These are phyloP conservation scores for Boletus vinaceobasis DNA, from an alignment of 768 basidiomycete genomes.

Conservation along the genomic window DNA sequence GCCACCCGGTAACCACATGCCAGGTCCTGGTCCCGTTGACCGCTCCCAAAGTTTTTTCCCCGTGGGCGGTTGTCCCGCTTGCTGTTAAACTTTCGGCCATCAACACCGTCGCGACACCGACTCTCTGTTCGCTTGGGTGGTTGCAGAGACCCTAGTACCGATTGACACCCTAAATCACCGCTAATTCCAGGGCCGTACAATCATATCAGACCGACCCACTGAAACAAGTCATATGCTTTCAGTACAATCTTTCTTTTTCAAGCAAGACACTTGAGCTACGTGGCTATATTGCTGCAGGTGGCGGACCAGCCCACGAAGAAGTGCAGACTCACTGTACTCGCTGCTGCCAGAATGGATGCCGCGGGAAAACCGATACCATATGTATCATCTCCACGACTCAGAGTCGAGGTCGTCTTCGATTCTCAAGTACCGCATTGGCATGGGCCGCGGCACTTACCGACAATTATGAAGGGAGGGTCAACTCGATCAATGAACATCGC, in stretches of 20 bases:
- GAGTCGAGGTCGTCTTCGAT: not conserved
- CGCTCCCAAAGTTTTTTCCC: not conserved
- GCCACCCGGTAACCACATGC: not conserved
- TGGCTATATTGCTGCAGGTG: not conserved
- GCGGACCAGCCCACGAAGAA: not conserved
- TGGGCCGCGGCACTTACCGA: constrained; percentile 1
- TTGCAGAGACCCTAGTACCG: not conserved
- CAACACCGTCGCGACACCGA: not conserved
- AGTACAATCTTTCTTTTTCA: constrained; percentile 14
- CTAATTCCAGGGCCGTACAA: not conserved
- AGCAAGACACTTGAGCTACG: not conserved
- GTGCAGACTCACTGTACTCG: not conserved
- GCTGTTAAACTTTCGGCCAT: not conserved
- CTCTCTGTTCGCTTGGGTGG: not conserved
- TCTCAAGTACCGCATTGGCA: not conserved
- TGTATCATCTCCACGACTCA: not conserved
- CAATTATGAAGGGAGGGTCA: not conserved
- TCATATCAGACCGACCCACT: not conserved
- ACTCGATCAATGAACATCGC: not conserved
- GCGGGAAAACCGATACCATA: not conserved
- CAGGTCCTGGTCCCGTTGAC: not conserved
- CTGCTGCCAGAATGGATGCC: not conserved
- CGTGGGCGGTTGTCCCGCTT: not conserved
- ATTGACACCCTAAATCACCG: not conserved
- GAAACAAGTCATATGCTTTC: no score